phyloP scores from a whole-genome alignment of 805 yeast species.

The Brettanomyces anomalus region DNA sequence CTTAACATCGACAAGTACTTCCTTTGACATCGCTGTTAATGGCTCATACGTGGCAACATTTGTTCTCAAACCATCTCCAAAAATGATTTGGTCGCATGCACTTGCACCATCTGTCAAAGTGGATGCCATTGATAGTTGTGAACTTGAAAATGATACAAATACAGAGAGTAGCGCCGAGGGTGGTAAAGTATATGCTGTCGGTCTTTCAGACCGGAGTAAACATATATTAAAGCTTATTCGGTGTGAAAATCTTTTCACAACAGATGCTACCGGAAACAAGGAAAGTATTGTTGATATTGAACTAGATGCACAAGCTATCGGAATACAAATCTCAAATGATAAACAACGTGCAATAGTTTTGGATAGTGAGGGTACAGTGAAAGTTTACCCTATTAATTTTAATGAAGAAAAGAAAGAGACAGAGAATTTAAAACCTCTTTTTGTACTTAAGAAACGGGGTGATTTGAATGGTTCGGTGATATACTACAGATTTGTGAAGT shows the following conservation, averaged over 20 bases:
- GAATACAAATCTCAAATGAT: not conserved
- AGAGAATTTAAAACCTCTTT: not conserved
- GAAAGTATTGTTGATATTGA: not conserved
- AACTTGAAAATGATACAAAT: conserved; percentile 9
- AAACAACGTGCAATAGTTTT: conserved; percentile 1
- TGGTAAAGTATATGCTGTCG: conserved; percentile 23
- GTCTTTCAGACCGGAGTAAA: conserved; percentile 28
- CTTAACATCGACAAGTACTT: conserved; percentile 22
- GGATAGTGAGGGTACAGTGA: too few species aligned
- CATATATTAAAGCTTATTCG: conserved; percentile 18
- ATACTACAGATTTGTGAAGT: conserved; percentile 20
- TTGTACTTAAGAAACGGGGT: conserved; percentile 1
- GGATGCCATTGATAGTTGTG: conserved; percentile 31
- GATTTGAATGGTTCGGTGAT: conserved; percentile 2
- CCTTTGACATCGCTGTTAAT: conserved; percentile 43
- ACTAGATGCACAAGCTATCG: not conserved
- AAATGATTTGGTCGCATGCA: conserved; percentile 45
- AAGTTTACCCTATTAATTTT: too few species aligned
- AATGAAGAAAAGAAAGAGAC: not conserved
- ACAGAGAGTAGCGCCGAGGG: conserved; percentile 10
- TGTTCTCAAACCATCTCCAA: conserved; percentile 48
- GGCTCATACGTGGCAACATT: conserved; percentile 45
- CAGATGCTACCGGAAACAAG: not conserved
- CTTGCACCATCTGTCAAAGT: conserved; percentile 39
- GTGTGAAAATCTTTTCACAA: conserved; percentile 12